Conservation (phyloP, 139 green algal genomes). For the Tetradesmus obliquus region DNA sequence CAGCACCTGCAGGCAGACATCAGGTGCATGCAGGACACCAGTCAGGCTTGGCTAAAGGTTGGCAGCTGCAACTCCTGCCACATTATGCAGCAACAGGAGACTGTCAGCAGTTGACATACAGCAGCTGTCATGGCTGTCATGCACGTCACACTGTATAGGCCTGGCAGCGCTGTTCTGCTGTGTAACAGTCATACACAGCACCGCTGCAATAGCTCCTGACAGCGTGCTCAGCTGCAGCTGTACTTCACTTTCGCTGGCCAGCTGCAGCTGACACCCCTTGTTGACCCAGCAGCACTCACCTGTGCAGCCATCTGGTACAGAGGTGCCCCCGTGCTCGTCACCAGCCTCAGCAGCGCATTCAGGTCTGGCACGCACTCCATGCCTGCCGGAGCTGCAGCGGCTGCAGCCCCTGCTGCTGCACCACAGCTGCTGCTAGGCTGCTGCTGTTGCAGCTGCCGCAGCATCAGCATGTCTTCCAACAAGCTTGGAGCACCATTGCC, state of each 20-base stretch:
- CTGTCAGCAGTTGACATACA: no score
- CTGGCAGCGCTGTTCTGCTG: no score
- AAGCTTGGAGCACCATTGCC: neutral
- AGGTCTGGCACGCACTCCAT: neutral
- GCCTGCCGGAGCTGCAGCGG: neutral
- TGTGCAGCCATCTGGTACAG: neutral
- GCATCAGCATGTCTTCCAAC: neutral
- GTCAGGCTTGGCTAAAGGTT: no score
- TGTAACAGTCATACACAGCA: neutral
- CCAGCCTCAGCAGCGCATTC: neutral
- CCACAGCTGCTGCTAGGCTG: neutral
- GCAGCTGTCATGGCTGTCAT: no score
- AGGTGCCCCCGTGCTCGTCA: neutral
- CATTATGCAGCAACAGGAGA: neutral
- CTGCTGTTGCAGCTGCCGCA: neutral
- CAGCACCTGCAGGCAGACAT: neutral
- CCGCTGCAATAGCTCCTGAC: neutral
- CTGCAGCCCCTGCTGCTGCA: neutral
- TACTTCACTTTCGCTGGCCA: no score
- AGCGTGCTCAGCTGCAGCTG: neutral
- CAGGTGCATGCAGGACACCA: neutral
- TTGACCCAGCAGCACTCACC: neutral
- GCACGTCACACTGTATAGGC: no score
- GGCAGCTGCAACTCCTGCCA: neutral
- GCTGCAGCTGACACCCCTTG: neutral